phyloP scores from a whole-genome alignment of 345 rosid species.

The Carallia brachiata region DNA sequence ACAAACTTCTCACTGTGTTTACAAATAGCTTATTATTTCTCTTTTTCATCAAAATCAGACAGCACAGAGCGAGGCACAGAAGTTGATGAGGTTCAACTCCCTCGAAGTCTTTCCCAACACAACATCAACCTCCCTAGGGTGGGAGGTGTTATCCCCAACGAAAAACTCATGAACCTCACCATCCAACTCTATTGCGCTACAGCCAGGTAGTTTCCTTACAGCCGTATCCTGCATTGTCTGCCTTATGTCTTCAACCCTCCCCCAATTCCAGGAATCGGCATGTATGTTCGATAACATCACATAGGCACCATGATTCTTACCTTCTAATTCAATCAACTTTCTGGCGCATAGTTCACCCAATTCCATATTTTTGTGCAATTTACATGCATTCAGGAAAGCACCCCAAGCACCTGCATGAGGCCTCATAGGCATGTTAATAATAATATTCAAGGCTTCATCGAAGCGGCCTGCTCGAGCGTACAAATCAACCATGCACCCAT shows the following conservation, averaged over 20 bases:
- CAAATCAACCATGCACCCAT: slow-evolving; percentile 73
- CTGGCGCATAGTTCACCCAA: slow-evolving; percentile 50
- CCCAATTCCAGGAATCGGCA: slow-evolving; percentile 61
- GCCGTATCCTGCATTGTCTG: slow-evolving; percentile 52
- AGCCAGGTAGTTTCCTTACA: slow-evolving; percentile 57
- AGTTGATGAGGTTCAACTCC: slow-evolving; percentile 2
- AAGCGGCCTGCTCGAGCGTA: slow-evolving; percentile 54
- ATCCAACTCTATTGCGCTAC: slow-evolving; percentile 55
- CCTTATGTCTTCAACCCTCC: slow-evolving; percentile 40
- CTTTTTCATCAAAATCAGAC: not conserved
- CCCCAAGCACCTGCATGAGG: slow-evolving; percentile 70
- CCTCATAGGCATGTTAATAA: slow-evolving; percentile 50
- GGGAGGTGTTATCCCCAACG: slow-evolving; percentile 53
- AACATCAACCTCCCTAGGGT: slow-evolving; percentile 20
- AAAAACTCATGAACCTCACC: slow-evolving; percentile 62
- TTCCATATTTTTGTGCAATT: slow-evolving; percentile 50
- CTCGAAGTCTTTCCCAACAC: slow-evolving; percentile 5
- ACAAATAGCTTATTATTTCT: not conserved
- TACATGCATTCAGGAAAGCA: slow-evolving; percentile 63
- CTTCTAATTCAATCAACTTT: slow-evolving; percentile 54
- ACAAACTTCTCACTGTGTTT: not conserved
- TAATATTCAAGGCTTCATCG: slow-evolving; percentile 43
- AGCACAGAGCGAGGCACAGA: not conserved
- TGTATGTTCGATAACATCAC: slow-evolving; percentile 64
- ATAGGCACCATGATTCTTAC: slow-evolving; percentile 48